Conservation (phyloP, 1,139 yeast species). For the Yamadazyma oceani region DNA sequence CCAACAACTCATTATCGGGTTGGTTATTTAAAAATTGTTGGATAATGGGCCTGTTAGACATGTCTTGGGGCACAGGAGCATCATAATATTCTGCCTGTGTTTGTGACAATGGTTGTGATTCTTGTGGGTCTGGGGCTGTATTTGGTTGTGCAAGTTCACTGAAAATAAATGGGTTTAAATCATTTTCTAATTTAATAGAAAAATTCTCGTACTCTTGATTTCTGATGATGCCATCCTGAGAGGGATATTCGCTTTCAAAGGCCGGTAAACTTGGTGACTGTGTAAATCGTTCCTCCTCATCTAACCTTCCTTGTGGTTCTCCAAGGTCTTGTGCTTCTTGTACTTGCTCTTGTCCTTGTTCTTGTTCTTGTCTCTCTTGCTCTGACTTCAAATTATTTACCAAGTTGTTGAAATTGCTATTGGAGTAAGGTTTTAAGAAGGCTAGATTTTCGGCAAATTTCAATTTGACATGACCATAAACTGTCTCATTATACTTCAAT, state of each 20-base stretch:
- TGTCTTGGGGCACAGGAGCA: background rate
- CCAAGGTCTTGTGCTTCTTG: background rate
- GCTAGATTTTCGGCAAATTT: constrained; percentile 12
- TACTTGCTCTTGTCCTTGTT: background rate
- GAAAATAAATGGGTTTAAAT: constrained; percentile 12
- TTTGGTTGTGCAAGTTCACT: too few species aligned
- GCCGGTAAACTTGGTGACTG: background rate
- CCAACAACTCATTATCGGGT: constrained; percentile 1
- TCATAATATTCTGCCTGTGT: background rate
- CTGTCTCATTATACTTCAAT: constrained; percentile 52
- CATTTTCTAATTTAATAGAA: constrained; percentile 10
- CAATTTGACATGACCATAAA: constrained; percentile 23
- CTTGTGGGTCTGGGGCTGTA: constrained; percentile 1
- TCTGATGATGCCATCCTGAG: background rate
- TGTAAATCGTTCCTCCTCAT: background rate
- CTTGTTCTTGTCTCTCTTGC: constrained; percentile 6
- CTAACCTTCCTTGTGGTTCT: too few species aligned
- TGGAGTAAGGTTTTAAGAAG: constrained; percentile 31
- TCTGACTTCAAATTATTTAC: constrained; percentile 28
- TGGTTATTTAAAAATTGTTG: constrained; percentile 4
- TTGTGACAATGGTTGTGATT: background rate
- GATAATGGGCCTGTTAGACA: constrained; percentile 5
- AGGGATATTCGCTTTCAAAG: background rate
- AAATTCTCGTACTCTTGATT: constrained; percentile 4
- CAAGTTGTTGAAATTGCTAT: constrained; percentile 39